These are phyloP conservation scores for Trichoderma hamatum DNA, from an alignment of 2,329 filamentous ascomycete genomes.

Conservation along the genomic window DNA sequence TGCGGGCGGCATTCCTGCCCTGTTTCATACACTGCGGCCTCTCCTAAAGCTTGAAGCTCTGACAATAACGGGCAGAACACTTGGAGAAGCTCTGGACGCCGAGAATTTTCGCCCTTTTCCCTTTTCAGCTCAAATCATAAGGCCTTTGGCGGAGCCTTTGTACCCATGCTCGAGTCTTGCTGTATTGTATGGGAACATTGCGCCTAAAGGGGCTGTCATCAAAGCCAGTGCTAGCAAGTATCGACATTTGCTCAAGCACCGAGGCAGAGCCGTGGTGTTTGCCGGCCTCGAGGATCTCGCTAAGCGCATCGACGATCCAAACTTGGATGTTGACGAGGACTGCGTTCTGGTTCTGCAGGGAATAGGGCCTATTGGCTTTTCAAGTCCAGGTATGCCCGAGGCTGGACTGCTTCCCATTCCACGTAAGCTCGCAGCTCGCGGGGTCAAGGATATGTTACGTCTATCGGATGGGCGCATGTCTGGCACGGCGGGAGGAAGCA, in stretches of 20 bases:
- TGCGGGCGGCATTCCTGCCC: slow-evolving; percentile 74
- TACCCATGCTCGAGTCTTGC: slow-evolving; percentile 79
- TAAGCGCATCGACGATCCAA: slow-evolving; percentile 57
- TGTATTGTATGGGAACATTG: slow-evolving; percentile 81
- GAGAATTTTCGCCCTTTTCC: slow-evolving; percentile 62
- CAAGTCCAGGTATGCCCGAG: slow-evolving; percentile 89
- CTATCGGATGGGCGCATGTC: slow-evolving; percentile 87
- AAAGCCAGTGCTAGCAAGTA: slow-evolving; percentile 90
- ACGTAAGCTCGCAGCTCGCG: slow-evolving; percentile 75
- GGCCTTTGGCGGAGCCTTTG: slow-evolving; percentile 65
- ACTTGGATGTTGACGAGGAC: slow-evolving; percentile 62
- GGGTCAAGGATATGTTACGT: slow-evolving; percentile 77
- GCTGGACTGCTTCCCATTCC: slow-evolving; percentile 67
- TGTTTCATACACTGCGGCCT: slow-evolving; percentile 76
- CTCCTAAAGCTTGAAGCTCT: slow-evolving; percentile 76
- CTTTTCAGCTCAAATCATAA: slow-evolving; percentile 55
- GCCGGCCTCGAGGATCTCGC: slow-evolving; percentile 76
- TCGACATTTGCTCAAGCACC: slow-evolving; percentile 55
- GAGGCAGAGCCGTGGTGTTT: slow-evolving; percentile 64
- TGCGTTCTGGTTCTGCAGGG: slow-evolving; percentile 81
- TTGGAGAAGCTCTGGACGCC: slow-evolving; percentile 76
- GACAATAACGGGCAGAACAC: slow-evolving; percentile 82
- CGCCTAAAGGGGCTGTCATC: slow-evolving; percentile 79
- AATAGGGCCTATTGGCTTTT: slow-evolving; percentile 77
- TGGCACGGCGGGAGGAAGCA: slow-evolving; percentile 85